Conservation (phyloP, 257 asterid genomes). For the Agastache rugosa region DNA sequence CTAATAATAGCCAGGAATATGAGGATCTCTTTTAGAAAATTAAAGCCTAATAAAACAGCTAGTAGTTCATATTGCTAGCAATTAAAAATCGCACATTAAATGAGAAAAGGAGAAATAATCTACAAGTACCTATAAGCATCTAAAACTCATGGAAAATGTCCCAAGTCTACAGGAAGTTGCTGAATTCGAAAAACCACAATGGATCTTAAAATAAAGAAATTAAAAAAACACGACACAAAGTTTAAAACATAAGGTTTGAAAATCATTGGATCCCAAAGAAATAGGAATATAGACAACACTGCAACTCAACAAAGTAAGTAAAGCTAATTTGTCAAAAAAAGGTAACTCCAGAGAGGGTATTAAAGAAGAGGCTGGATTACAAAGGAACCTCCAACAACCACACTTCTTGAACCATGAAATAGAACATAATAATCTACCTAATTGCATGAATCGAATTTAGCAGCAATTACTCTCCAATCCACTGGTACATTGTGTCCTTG, state of each 20-base stretch:
- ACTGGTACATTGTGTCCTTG: neutral
- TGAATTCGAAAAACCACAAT: neutral
- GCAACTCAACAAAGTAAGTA: neutral
- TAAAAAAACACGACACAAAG: neutral
- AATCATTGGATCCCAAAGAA: neutral
- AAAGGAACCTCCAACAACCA: neutral
- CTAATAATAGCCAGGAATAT: neutral
- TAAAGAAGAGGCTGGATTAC: neutral
- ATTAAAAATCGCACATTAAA: neutral
- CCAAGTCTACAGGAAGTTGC: neutral
- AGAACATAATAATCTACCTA: slow-evolving; percentile 15
- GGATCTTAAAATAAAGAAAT: neutral
- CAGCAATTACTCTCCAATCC: neutral
- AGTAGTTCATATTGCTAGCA: neutral
- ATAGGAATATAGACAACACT: neutral
- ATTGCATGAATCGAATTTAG: neutral
- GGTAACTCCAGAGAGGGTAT: neutral
- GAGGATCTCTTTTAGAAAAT: neutral
- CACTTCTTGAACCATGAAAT: slow-evolving; percentile 22
- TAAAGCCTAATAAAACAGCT: neutral
- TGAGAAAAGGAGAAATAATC: neutral
- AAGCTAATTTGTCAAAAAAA: slow-evolving; percentile 14
- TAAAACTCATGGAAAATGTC: neutral
- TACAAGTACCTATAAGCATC: neutral
- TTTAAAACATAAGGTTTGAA: too few relatives aligned